Evolutionary conservation across 1,284 basidiomycete genomes (phyloP), one percentile per base, ranked within the genome.

Genomic region (Ceratobasidium sp.): DNA sequence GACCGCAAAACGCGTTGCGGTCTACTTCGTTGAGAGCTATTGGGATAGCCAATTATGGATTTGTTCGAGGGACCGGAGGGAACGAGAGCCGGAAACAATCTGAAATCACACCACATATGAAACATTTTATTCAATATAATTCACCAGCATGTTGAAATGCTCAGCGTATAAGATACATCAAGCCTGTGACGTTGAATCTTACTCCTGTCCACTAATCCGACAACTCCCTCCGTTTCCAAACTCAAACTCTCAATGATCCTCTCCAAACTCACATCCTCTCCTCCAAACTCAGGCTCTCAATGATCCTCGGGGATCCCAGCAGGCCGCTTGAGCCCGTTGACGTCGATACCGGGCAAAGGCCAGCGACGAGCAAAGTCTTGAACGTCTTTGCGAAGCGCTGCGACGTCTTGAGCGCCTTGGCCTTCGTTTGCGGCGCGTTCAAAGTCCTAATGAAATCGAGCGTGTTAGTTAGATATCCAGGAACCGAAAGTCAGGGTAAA

Each of bases 271-370:
- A 42, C 23, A 33, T 33, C 15, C 44, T 12, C 59, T 46, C 38
- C 26, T 7, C n/a, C 54, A 42, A 40, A 13, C 17, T 62, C 33
- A 59, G 17, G 1, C 12, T 1, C 42, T 33, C 28, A 71, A 28
- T 71, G 73, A 28, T 66, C 73, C 52, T 76, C 73, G 38, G 73
- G n/a, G 38, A 76, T 76, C 3, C 73, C 73, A 56, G 61, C 73
- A 4, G 73, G 73, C 20, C 73, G 73, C 15, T 42, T 2, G 23
- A 95, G 84, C 77, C 84, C 88, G 40, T 87, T 82, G 54, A 90
- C 91, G 84, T 97, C 94, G 7, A 96, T 91, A 86, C 97, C 97
- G 76, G 97, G 97, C 17, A 99, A 88, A 3, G 97, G 97, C 94
- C 94, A 99, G 85, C 89, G 88, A 80, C 88, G 90, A 23, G 96